Evolutionary conservation across 768 basidiomycete species (phyloP).

Genomic region (Boletellus ananas): DNA sequence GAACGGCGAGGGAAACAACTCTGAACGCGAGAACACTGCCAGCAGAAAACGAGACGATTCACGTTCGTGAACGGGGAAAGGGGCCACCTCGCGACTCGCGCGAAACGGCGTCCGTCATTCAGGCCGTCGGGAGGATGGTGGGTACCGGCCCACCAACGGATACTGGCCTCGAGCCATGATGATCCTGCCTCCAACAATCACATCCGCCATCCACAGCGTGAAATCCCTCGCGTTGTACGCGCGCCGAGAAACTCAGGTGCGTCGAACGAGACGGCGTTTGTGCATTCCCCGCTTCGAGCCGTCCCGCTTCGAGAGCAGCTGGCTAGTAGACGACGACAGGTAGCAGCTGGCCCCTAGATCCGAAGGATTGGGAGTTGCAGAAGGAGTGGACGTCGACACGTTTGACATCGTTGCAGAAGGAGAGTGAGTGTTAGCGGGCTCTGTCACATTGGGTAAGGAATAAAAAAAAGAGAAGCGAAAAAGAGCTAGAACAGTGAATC

Average conservation of each 20-base stretch:
- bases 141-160: constrained; percentile 9
- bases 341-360: constrained; percentile 16
- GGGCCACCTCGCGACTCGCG: constrained; percentile 11
- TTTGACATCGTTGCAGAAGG: constrained; percentile 1
- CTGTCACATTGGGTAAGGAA: constrained; percentile 24
- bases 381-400: constrained; percentile 1
- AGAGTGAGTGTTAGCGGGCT: constrained; percentile 22
- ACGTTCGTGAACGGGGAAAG: neutral
- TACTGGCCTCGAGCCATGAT: constrained; percentile 7
- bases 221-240: neutral
- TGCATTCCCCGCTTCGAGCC: constrained; percentile 11
- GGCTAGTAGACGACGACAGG: constrained; percentile 4
- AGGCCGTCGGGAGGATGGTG: neutral
- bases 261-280: constrained; percentile 26
- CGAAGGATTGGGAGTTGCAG: constrained; percentile 6
- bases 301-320: constrained; percentile 16
- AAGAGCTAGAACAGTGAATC: neutral
- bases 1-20: neutral
- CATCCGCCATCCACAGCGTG: neutral
- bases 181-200: neutral
- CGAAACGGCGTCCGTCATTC: neutral
- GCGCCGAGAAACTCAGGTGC: neutral
- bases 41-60: neutral
- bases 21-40: too few relatives aligned
- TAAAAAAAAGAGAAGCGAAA: neutral